A percentile compares a stretch with the other conserved stretches of the same genome.
phyloP scores from a whole-genome alignment of 2,329 filamentous ascomycete species.

The Botryotinia convoluta region DNA sequence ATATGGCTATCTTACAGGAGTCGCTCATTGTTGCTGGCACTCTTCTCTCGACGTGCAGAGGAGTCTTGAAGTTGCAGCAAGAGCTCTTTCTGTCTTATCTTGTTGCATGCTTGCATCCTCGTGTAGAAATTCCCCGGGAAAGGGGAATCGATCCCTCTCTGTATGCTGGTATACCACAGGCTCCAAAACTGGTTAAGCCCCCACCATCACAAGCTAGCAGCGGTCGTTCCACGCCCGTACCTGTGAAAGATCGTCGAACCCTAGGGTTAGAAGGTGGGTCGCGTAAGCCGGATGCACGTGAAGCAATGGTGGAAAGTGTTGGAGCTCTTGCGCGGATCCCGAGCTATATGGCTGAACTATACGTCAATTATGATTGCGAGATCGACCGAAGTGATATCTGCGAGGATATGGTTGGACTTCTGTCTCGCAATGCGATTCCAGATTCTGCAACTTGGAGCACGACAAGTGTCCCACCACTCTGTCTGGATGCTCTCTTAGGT shows the following conservation, averaged over 20 bases:
- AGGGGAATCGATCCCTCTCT: conserved; percentile 84
- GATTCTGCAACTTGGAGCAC: conserved; percentile 99
- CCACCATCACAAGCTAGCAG: conserved; percentile 70
- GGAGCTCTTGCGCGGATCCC: conserved; percentile 90
- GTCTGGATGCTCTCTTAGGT: conserved; percentile 84
- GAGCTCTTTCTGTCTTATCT: conserved; percentile 94
- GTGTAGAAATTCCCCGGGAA: conserved; percentile 91
- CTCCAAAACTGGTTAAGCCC: conserved; percentile 82
- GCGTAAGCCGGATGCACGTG: conserved; percentile 88
- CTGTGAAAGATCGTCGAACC: conserved; percentile 87
- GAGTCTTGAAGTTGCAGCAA: conserved; percentile 90
- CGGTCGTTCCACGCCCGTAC: conserved; percentile 84
- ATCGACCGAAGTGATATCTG: conserved; percentile 88
- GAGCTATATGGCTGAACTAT: conserved; percentile 90
- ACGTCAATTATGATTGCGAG: conserved; percentile 97
- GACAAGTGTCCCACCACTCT: conserved; percentile 93
- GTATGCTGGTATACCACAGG: conserved; percentile 89
- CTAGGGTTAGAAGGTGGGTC: conserved; percentile 88
- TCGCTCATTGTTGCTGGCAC: conserved; percentile 90
- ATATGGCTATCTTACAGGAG: conserved; percentile 91
- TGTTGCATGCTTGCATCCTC: conserved; percentile 87
- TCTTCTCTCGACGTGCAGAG: conserved; percentile 82
- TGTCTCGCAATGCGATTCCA: conserved; percentile 91
- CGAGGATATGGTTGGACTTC: conserved; percentile 88
- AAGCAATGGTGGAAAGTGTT: conserved; percentile 97